Conservation (phyloP, 2,329 filamentous ascomycete genomes). For the Didymella arachidicola region DNA sequence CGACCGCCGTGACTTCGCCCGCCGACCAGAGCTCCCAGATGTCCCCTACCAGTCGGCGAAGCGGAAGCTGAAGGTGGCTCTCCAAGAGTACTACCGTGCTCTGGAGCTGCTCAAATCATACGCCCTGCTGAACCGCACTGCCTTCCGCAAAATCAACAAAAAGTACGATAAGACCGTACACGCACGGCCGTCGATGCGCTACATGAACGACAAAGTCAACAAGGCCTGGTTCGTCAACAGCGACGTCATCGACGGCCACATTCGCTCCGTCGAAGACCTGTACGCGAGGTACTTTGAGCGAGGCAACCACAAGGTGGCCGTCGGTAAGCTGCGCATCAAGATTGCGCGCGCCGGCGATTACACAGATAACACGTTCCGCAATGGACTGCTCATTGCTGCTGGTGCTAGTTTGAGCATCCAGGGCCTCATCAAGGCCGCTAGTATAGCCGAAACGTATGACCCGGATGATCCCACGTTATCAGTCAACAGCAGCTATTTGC, state of each 20-base stretch:
- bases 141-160: constrained; percentile 97
- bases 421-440: constrained; percentile 52
- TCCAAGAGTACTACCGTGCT: constrained; percentile 92
- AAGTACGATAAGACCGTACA: constrained; percentile 95
- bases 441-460: constrained; percentile 36
- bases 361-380: constrained; percentile 66
- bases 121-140: constrained; percentile 86
- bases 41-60: constrained; percentile 89
- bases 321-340: constrained; percentile 82
- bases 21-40: constrained; percentile 54
- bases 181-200: constrained; percentile 77
- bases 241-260: constrained; percentile 80
- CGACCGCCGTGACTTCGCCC: constrained; percentile 53
- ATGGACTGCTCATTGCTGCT: constrained; percentile 57
- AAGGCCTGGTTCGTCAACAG: constrained; percentile 91
- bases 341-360: constrained; percentile 66
- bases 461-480: constrained; percentile 31
- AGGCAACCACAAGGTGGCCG: constrained; percentile 90
- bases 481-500: constrained; percentile 59
- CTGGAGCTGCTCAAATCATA: constrained; percentile 93
- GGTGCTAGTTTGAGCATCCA: constrained; percentile 55
- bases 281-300: constrained; percentile 95
- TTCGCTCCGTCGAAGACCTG: constrained; percentile 84
- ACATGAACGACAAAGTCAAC: constrained; percentile 91
- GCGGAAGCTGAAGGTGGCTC: constrained; percentile 85